Evolutionary conservation across 257 asterid species (phyloP).

Genomic region (Fraxinus americana): DNA sequence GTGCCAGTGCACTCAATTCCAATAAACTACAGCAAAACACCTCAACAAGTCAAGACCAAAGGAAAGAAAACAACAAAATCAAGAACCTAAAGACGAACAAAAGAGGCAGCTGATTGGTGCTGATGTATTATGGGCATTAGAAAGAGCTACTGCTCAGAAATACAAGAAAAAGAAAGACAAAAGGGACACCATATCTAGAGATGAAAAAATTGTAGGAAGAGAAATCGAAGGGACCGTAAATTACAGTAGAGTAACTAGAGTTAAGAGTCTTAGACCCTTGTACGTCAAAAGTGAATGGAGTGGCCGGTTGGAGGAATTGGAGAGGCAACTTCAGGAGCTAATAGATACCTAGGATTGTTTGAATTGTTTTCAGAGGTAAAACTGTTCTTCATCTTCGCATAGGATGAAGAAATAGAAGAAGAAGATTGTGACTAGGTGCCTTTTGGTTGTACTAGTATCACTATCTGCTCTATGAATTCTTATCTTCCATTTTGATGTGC

Average conservation of each 20-base stretch:
- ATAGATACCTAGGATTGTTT: constrained; percentile 7
- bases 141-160: constrained; percentile 43
- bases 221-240: constrained; percentile 1
- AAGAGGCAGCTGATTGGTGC: constrained; percentile 47
- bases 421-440: constrained; percentile 28
- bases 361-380: constrained; percentile 30
- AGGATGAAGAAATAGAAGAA: constrained; percentile 38
- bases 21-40: background rate
- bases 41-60: constrained; percentile 8
- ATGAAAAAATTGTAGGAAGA: background rate
- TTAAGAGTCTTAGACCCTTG: constrained; percentile 23
- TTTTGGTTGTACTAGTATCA: background rate
- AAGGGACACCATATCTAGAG: background rate
- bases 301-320: constrained; percentile 47
- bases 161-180: constrained; percentile 26
- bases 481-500: background rate
- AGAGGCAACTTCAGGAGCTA: constrained; percentile 43
- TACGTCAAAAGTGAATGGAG: constrained; percentile 53
- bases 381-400: constrained; percentile 40
- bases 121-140: constrained; percentile 55
- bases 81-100: background rate
- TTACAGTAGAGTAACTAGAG: background rate
- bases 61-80: constrained; percentile 8
- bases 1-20: constrained; percentile 16
- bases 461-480: background rate